Evolutionary conservation across 2,329 filamentous ascomycete genomes (phyloP).

Genomic region (Lachnellula willkommii): DNA sequence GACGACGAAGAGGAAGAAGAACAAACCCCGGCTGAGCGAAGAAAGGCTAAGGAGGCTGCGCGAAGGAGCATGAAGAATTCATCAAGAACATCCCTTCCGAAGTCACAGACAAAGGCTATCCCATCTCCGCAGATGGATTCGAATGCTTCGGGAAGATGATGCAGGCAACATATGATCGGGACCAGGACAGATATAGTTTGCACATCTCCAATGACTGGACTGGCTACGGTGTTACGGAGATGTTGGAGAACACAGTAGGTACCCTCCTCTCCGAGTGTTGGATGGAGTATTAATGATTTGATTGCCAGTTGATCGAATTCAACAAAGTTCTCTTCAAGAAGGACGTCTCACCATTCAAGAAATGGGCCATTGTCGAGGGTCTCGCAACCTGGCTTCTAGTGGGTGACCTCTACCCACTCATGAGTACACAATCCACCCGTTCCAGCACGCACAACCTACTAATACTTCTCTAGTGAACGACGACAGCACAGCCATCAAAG

Average conservation of each 20-base stretch:
- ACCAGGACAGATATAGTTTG: constrained; percentile 5
- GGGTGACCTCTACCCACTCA: neutral
- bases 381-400: constrained; percentile 2
- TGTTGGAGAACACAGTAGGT: constrained; percentile 4
- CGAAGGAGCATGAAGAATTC: neutral
- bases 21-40: neutral
- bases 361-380: constrained; percentile 6
- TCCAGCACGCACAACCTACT: too few species aligned
- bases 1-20: neutral
- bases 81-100: neutral
- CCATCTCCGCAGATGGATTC: neutral
- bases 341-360: constrained; percentile 1
- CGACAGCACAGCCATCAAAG: neutral
- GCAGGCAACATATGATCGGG: neutral
- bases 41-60: neutral
- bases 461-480: neutral
- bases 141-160: neutral
- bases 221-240: constrained; percentile 3
- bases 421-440: neutral
- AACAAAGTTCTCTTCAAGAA: constrained; percentile 5
- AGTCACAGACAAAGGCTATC: neutral
- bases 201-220: constrained; percentile 7
- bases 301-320: constrained; percentile 1
- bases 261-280: neutral
- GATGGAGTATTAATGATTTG: neutral